Percentiles rank a stretch among this genome's conserved stretches.
phyloP scores from a whole-genome alignment of 192 early-diverging fungal species.

The Thamnidium elegans region DNA sequence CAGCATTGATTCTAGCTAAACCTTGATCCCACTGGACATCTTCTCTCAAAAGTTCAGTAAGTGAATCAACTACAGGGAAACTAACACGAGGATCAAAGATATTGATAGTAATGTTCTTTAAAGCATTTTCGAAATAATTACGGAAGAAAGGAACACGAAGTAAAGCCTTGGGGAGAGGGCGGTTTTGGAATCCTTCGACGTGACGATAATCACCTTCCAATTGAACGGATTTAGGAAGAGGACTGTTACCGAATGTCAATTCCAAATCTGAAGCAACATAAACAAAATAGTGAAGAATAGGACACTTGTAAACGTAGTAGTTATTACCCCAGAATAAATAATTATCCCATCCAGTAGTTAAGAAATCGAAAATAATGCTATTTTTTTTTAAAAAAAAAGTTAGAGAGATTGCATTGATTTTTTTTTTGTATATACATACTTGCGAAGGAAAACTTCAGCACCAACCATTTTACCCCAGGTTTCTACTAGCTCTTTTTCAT shows the following conservation, averaged over 20 bases:
- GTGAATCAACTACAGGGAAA: conserved; percentile 22
- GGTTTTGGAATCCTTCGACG: conserved; percentile 4
- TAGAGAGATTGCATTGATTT: neutral
- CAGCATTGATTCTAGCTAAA: conserved; percentile 8
- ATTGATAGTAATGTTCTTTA: neutral
- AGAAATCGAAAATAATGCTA: conserved; percentile 8
- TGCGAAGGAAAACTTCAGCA: conserved; percentile 24
- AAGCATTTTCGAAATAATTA: neutral
- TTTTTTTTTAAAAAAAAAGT: neutral
- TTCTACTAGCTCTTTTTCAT: neutral
- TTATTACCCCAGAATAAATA: conserved; percentile 26
- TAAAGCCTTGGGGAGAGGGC: conserved; percentile 25
- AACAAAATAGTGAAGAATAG: neutral
- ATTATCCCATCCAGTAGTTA: conserved; percentile 22
- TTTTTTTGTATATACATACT: conserved; percentile 24
- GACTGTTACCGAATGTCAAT: conserved; percentile 22
- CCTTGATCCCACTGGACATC: conserved; percentile 29
- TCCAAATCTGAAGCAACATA: conserved; percentile 30
- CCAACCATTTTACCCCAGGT: conserved; percentile 22
- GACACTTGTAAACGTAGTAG: conserved; percentile 29
- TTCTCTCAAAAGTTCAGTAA: conserved; percentile 11
- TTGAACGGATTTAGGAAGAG: conserved; percentile 5
- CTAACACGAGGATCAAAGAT: conserved; percentile 8
- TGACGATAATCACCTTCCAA: conserved; percentile 20
- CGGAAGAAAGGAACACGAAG: conserved; percentile 17